phyloP scores from a whole-genome alignment of 2,329 filamentous ascomycete species.

The Penicillium sp. region DNA sequence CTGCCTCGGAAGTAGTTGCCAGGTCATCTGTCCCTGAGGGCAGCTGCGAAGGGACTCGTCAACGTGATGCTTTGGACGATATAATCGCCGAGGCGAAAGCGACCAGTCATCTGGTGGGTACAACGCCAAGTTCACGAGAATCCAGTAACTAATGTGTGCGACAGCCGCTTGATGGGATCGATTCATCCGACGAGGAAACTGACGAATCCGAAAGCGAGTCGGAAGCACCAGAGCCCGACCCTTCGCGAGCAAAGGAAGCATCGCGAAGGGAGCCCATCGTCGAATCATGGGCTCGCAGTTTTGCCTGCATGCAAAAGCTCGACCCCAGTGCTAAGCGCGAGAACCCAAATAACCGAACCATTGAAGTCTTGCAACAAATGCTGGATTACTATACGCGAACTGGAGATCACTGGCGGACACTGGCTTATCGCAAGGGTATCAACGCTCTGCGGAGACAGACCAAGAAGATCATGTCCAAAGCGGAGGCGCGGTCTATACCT shows the following conservation, averaged over 20 bases:
- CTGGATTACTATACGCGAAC: conserved; percentile 72
- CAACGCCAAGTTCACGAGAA: neutral
- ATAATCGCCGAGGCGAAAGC: conserved; percentile 66
- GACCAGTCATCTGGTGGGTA: conserved; percentile 57
- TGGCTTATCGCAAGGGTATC: conserved; percentile 77
- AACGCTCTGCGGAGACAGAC: conserved; percentile 69
- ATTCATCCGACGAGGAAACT: conserved; percentile 29
- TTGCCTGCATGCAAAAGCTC: conserved; percentile 63
- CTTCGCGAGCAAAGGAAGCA: neutral
- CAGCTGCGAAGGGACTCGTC: conserved; percentile 5
- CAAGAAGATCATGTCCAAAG: conserved; percentile 65
- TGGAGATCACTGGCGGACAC: conserved; percentile 75
- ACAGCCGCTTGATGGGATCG: conserved; percentile 37
- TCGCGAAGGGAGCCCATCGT: conserved; percentile 2
- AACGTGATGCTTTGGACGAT: conserved; percentile 61
- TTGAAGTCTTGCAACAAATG: conserved; percentile 78
- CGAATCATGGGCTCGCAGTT: conserved; percentile 46
- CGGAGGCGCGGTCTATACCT: conserved; percentile 68
- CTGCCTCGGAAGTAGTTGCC: neutral
- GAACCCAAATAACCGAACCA: conserved; percentile 75
- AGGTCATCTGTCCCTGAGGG: conserved; percentile 4
- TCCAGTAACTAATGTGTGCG: neutral
- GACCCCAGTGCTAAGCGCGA: conserved; percentile 45
- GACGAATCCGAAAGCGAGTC: conserved; percentile 18
- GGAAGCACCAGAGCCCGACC: conserved; percentile 6